These are phyloP conservation scores for Cokeromyces recurvatus DNA, from an alignment of 371 early-diverging fungal genomes.

Conservation along the genomic window DNA sequence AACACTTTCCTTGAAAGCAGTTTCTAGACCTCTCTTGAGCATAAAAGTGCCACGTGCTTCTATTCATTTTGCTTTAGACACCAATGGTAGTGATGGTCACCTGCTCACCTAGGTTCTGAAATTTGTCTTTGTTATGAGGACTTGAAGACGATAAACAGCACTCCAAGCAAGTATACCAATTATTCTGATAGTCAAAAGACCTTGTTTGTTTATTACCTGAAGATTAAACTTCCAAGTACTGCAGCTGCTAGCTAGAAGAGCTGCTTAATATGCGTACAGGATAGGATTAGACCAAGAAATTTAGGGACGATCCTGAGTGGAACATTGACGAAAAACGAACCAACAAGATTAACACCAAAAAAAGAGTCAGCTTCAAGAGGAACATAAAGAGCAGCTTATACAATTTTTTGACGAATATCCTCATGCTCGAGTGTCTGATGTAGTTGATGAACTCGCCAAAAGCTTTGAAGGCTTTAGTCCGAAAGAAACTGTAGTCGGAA, in stretches of 20 bases:
- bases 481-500: slow-evolving; percentile 6
- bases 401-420: slow-evolving; percentile 5
- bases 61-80: no score
- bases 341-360: slow-evolving; percentile 2
- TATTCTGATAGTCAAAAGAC: slow-evolving; percentile 3
- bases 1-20: no score
- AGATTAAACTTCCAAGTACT: slow-evolving; percentile 3
- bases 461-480: slow-evolving; percentile 1
- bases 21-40: no score
- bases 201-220: slow-evolving; percentile 2
- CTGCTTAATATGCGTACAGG: slow-evolving; percentile 1
- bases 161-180: slow-evolving; percentile 2
- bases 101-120: no score
- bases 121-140: no score
- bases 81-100: no score
- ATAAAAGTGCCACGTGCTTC: no score
- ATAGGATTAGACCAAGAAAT: background rate
- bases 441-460: slow-evolving; percentile 3
- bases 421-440: slow-evolving; percentile 3
- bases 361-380: background rate
- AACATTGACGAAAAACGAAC: slow-evolving; percentile 3
- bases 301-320: slow-evolving; percentile 2
- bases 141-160: background rate
- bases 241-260: background rate
- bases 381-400: slow-evolving; percentile 1